Base-by-base conservation (phyloP, 2,329 filamentous ascomycete genomes). In the Sporothrix variecibatus region DNA sequence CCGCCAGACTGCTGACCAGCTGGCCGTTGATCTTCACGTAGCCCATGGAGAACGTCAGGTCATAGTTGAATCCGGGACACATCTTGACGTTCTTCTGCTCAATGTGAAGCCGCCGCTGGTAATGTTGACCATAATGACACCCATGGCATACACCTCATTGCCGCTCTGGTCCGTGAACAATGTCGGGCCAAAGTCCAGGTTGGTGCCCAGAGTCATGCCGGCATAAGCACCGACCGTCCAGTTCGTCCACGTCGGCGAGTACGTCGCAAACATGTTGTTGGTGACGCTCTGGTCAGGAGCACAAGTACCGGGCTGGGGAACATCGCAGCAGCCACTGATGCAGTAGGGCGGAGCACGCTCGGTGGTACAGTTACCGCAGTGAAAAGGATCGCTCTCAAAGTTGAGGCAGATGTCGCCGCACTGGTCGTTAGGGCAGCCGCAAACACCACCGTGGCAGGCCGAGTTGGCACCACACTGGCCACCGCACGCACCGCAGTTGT, bases 61-160 rank as follows among this genome's bases (percentile, higher is more conserved):
- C 71, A 62, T 73, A 73, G 71, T 68, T 67, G 71, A 73, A 73
- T 34, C 71, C 71, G 34, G 71, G 71, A 62, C 71, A 73, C 71
- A 73, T 73, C 62, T 73, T 73, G 62, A 73, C 71, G 34, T 60
- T 73, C 31, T 68, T 68, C 49, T 73, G 71, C 71, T 73, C 46
- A 49, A 73, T 46, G 34, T 43, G 49, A 73, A 73, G 49, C 71
- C 71, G 46, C 28, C 71, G 3, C 31, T 28, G 11, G 46, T 34
- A 5, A 73, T 38, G 62, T 73, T 31, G 12, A 34, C 68, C 71
- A 73, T 73, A 2, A 62, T 60, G 15, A 73, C 71, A 20, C 60
- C 46, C 20, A 73, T 65, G 1, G 28, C 23, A 53, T 53, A 53
- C 1, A 53, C 49, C 49, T 23, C 8, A n/a, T 53, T 23, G 49